Percentiles rank a stretch among this genome's conserved stretches.
These are phyloP conservation scores for Saprolegnia parasitica DNA, from an alignment of 352 stramenopile genomes.

Conservation along the genomic window DNA sequence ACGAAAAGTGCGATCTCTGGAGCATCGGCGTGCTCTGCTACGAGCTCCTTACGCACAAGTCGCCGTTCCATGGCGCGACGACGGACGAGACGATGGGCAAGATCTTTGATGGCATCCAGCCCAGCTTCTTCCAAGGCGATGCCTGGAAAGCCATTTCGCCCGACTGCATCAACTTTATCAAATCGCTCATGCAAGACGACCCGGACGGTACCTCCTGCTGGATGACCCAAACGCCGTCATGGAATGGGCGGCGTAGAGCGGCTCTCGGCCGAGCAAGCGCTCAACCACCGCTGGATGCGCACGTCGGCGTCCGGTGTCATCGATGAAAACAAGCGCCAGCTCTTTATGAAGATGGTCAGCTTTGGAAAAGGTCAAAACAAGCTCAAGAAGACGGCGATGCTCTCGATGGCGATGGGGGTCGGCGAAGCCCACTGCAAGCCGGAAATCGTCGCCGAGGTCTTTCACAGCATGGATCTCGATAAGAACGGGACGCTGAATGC, in stretches of 20 bases:
- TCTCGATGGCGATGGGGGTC: slow-evolving; percentile 64
- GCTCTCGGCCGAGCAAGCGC: slow-evolving; percentile 56
- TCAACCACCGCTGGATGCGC: slow-evolving; percentile 59
- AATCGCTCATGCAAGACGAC: slow-evolving; percentile 73
- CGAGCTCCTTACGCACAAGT: slow-evolving; percentile 60
- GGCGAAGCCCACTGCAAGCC: slow-evolving; percentile 71
- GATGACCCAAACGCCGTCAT: background rate
- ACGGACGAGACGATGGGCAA: slow-evolving; percentile 78
- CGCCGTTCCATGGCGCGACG: slow-evolving; percentile 62
- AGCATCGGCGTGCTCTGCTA: slow-evolving; percentile 77
- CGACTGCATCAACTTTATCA: slow-evolving; percentile 65
- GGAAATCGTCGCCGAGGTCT: slow-evolving; percentile 75
- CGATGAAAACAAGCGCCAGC: slow-evolving; percentile 51
- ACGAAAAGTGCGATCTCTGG: slow-evolving; percentile 72
- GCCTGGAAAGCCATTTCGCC: slow-evolving; percentile 64
- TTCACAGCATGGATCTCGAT: slow-evolving; percentile 80
- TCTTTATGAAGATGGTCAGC: slow-evolving; percentile 73
- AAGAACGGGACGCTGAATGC: slow-evolving; percentile 86
- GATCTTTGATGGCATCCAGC: slow-evolving; percentile 68
- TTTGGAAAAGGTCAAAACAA: slow-evolving; percentile 62
- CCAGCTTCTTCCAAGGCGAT: slow-evolving; percentile 52
- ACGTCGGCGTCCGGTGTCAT: slow-evolving; percentile 36
- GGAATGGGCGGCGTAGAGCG: slow-evolving; percentile 29
- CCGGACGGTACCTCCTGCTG: slow-evolving; percentile 39
- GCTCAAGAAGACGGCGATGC: slow-evolving; percentile 69